Conservation (phyloP, 192 early-diverging fungal genomes). For the Coemansia sp. region DNA sequence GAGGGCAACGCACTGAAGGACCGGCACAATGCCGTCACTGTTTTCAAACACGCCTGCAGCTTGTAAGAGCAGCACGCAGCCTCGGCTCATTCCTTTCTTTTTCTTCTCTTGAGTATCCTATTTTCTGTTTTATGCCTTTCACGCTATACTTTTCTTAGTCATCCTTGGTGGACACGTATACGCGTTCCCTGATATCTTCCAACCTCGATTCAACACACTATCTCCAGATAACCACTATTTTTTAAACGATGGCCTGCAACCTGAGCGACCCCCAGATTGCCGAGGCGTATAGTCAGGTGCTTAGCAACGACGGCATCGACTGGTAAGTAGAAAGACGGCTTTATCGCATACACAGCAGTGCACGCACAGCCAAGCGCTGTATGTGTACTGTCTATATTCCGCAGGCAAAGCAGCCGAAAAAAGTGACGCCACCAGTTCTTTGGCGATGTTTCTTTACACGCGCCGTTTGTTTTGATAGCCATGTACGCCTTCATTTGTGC, state of each 20-base stretch:
- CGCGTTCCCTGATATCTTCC: neutral
- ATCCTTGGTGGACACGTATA: constrained; percentile 6
- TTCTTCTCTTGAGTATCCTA: neutral
- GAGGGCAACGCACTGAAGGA: neutral
- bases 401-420: neutral
- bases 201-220: neutral
- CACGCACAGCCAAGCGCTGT: neutral
- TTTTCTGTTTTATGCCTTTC: constrained; percentile 3
- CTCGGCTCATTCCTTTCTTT: neutral
- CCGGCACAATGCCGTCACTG: neutral
- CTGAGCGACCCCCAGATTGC: constrained; percentile 39
- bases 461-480: constrained; percentile 3
- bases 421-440: constrained; percentile 3
- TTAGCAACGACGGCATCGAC: constrained; percentile 36
- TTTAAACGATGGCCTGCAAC: constrained; percentile 35
- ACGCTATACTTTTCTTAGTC: constrained; percentile 3
- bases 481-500: constrained; percentile 1
- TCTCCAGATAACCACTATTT: neutral
- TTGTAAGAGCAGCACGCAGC: neutral
- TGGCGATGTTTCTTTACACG: neutral
- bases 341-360: neutral
- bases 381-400: neutral
- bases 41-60: constrained; percentile 1
- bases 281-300: constrained; percentile 37
- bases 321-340: constrained; percentile 26